phyloP scores from a whole-genome alignment of 2,329 filamentous ascomycete genomes.

The Fusarium chaquense region DNA sequence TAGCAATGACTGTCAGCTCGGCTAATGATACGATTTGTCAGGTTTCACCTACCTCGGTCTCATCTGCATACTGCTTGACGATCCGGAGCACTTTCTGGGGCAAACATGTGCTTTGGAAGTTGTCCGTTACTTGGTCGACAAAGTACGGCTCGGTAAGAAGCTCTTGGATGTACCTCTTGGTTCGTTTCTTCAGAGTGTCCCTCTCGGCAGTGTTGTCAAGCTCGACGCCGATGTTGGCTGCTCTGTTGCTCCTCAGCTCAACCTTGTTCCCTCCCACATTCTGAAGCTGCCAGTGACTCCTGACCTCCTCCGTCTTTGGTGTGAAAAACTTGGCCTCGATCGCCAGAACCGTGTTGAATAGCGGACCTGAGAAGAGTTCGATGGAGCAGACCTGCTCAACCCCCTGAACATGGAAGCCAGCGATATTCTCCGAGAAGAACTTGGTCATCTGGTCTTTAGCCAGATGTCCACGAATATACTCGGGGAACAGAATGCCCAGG shows the following conservation, averaged over 20 bases:
- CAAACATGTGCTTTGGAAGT: constrained; percentile 58
- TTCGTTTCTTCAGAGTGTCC: constrained; percentile 60
- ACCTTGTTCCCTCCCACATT: constrained; percentile 54
- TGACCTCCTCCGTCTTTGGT: constrained; percentile 59
- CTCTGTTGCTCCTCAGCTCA: constrained; percentile 56
- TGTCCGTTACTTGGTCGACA: constrained; percentile 64
- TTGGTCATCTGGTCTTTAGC: constrained; percentile 61
- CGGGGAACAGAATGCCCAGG: constrained; percentile 63
- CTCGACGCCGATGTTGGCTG: constrained; percentile 66
- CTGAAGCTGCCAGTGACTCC: constrained; percentile 64
- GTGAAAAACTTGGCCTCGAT: constrained; percentile 66
- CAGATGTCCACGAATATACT: constrained; percentile 64
- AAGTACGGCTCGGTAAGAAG: constrained; percentile 62
- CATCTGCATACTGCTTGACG: constrained; percentile 61
- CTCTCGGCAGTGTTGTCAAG: constrained; percentile 56
- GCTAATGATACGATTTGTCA: constrained; percentile 18
- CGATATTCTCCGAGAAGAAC: constrained; percentile 64
- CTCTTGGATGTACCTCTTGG: constrained; percentile 63
- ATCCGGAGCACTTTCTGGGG: constrained; percentile 62
- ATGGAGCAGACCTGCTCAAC: constrained; percentile 57
- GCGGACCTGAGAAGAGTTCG: constrained; percentile 61
- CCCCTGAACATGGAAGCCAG: constrained; percentile 58
- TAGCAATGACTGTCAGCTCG: constrained; percentile 22
- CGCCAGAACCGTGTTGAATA: constrained; percentile 60
- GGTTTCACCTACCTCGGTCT: constrained; percentile 56